These are phyloP conservation scores for Hapsidospora chrysogenum DNA, from an alignment of 495 filamentous ascomycete genomes.

Conservation along the genomic window DNA sequence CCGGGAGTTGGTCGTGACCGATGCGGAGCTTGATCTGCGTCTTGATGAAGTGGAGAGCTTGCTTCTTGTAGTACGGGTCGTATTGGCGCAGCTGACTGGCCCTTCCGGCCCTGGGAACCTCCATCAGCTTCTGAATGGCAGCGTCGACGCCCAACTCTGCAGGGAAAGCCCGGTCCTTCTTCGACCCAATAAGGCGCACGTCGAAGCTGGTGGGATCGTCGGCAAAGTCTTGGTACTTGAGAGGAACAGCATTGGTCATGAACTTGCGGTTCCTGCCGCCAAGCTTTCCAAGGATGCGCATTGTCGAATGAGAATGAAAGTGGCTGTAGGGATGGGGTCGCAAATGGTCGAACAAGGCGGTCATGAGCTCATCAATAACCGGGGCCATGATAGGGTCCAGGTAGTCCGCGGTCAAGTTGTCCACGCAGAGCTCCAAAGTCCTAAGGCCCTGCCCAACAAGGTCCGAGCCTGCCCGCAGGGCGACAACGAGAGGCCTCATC, in stretches of 20 bases:
- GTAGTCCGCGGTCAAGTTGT: slow-evolving; percentile 96
- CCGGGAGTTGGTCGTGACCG: slow-evolving; percentile 72
- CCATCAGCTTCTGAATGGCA: slow-evolving; percentile 72
- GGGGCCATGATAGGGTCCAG: slow-evolving; percentile 98
- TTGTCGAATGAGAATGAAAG: slow-evolving; percentile 92
- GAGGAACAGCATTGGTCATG: slow-evolving; percentile 66
- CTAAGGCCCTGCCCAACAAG: slow-evolving; percentile 86
- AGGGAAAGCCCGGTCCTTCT: slow-evolving; percentile 74
- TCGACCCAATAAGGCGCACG: slow-evolving; percentile 72
- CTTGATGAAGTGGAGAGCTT: slow-evolving; percentile 72
- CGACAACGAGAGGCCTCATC: slow-evolving; percentile 93
- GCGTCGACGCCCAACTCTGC: slow-evolving; percentile 71
- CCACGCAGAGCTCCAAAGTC: slow-evolving; percentile 91
- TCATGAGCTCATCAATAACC: slow-evolving; percentile 96
- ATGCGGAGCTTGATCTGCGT: slow-evolving; percentile 80
- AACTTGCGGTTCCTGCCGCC: slow-evolving; percentile 92
- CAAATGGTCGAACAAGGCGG: slow-evolving; percentile 86
- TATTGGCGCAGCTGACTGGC: slow-evolving; percentile 44
- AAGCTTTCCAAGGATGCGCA: slow-evolving; percentile 95
- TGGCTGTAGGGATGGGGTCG: slow-evolving; percentile 87
- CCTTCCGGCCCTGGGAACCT: slow-evolving; percentile 44
- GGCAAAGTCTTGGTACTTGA: slow-evolving; percentile 66
- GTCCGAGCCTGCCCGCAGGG: slow-evolving; percentile 77
- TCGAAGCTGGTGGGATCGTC: slow-evolving; percentile 81
- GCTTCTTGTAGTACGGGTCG: slow-evolving; percentile 80